Evolutionary conservation across 257 asterid species (phyloP).

Genomic region (Ilex asprella): DNA sequence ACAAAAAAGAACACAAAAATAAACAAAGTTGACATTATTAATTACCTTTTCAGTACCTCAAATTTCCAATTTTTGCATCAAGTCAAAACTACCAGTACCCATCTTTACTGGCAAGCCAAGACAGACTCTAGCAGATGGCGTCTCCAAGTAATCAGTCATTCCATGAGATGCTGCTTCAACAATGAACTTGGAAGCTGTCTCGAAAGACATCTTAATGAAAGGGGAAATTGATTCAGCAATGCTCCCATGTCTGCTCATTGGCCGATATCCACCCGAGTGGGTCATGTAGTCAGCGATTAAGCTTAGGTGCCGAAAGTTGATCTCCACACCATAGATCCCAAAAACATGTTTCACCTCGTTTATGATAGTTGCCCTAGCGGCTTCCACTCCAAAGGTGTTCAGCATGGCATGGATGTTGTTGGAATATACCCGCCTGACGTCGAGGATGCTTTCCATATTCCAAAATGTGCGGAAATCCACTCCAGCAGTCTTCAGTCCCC

Average conservation of each 20-base stretch:
- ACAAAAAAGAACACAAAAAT: no score
- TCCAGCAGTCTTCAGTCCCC: slow-evolving; percentile 93
- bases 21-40: no score
- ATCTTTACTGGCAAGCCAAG: slow-evolving; percentile 87
- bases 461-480: slow-evolving; percentile 62
- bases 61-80: slow-evolving; percentile 66
- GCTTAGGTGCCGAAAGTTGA: slow-evolving; percentile 81
- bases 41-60: slow-evolving; percentile 3
- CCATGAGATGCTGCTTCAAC: slow-evolving; percentile 75
- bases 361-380: slow-evolving; percentile 72
- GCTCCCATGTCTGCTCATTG: slow-evolving; percentile 89
- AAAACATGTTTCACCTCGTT: slow-evolving; percentile 81
- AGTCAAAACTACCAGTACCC: slow-evolving; percentile 83
- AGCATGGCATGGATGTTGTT: slow-evolving; percentile 65
- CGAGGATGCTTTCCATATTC: slow-evolving; percentile 74
- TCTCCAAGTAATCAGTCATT: slow-evolving; percentile 56
- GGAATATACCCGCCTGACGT: slow-evolving; percentile 59
- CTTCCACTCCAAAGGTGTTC: slow-evolving; percentile 82
- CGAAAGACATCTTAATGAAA: slow-evolving; percentile 77
- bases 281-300: slow-evolving; percentile 88
- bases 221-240: slow-evolving; percentile 75
- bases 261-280: slow-evolving; percentile 69
- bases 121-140: slow-evolving; percentile 77
- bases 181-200: slow-evolving; percentile 83
- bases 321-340: slow-evolving; percentile 81